These are phyloP conservation scores for Davidsoniella neocaledoniae DNA, from an alignment of 2,329 filamentous ascomycete genomes.

Conservation along the genomic window DNA sequence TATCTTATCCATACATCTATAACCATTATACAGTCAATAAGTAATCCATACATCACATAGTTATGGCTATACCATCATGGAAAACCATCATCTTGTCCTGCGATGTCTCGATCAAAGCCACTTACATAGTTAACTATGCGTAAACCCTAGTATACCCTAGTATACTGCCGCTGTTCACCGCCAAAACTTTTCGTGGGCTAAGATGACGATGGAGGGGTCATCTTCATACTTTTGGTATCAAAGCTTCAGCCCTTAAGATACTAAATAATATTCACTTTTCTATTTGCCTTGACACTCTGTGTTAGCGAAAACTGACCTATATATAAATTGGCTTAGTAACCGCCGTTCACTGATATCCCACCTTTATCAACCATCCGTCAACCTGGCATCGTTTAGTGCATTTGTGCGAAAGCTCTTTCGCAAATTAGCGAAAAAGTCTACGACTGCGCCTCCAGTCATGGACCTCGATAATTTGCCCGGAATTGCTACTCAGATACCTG, in stretches of 20 bases:
- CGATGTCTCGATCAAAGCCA: neutral
- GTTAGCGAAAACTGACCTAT: too few species aligned
- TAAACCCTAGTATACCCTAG: conserved; percentile 13
- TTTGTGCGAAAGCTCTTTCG: neutral
- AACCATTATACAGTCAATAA: neutral
- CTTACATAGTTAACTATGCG: neutral
- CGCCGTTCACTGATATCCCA: neutral
- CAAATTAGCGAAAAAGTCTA: neutral
- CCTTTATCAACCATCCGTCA: neutral
- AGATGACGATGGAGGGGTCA: conserved; percentile 3
- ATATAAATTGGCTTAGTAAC: neutral
- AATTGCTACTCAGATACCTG: neutral
- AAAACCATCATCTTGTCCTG: neutral
- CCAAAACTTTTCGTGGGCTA: conserved; percentile 15
- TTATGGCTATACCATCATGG: neutral
- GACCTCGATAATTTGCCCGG: neutral
- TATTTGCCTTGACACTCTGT: neutral
- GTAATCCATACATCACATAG: neutral
- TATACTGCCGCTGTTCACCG: conserved; percentile 19
- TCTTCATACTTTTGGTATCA: too few species aligned
- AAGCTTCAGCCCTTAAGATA: neutral
- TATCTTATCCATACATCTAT: neutral
- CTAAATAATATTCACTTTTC: too few species aligned
- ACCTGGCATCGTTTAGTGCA: neutral
- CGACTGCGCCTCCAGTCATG: neutral